Evolutionary conservation across 768 basidiomycete genomes (phyloP).

Genomic region (Mycena kentingensis): DNA sequence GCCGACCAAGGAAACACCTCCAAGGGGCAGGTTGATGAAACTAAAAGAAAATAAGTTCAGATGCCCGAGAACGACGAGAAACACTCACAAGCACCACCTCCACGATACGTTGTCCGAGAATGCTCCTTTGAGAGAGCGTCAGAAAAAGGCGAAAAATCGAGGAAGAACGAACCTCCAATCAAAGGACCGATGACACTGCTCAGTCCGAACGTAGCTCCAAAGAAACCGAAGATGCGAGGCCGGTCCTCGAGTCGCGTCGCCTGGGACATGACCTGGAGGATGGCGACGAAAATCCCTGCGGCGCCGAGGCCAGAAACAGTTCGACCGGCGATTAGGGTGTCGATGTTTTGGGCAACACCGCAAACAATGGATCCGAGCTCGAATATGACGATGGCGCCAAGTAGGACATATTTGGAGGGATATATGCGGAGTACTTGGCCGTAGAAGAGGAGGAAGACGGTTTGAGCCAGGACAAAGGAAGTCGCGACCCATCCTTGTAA

Average conservation of each 20-base stretch:
- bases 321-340: conserved; percentile 9
- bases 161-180: conserved; percentile 16
- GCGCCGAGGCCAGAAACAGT: conserved; percentile 9
- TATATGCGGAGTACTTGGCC: conserved; percentile 12
- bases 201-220: conserved; percentile 13
- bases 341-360: conserved; percentile 28
- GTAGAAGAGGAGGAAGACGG: conserved; percentile 13
- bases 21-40: conserved; percentile 25
- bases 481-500: background rate
- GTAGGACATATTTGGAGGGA: conserved; percentile 9
- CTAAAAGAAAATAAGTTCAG: too few species aligned
- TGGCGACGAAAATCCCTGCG: conserved; percentile 28
- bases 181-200: conserved; percentile 27
- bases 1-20: conserved; percentile 19
- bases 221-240: conserved; percentile 31
- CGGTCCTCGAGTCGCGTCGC: conserved; percentile 42
- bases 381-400: conserved; percentile 10
- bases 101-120: conserved; percentile 26
- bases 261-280: conserved; percentile 30
- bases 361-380: conserved; percentile 30
- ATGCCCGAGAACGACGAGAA: background rate
- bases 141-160: background rate
- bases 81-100: background rate
- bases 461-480: background rate
- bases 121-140: too few species aligned